Evolutionary conservation across 2,329 filamentous ascomycete genomes (phyloP).

Genomic region (Paecilomyces formosus): DNA sequence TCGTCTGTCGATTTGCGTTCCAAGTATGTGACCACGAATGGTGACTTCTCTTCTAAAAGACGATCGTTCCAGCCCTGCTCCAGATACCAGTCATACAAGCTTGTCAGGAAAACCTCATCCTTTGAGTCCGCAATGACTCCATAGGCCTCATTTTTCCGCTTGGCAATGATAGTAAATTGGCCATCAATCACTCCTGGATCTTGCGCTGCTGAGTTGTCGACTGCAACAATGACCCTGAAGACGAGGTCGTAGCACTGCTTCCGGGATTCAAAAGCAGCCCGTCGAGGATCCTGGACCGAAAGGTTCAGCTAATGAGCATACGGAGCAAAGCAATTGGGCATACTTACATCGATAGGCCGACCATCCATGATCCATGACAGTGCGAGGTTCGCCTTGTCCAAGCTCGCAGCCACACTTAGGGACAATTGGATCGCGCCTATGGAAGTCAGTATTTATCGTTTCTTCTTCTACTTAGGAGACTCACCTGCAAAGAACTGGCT

Average conservation of each 20-base stretch:
- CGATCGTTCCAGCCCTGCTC: slow-evolving; percentile 75
- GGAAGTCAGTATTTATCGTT: slow-evolving; percentile 5
- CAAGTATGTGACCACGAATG: slow-evolving; percentile 80
- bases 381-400: slow-evolving; percentile 79
- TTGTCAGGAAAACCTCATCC: slow-evolving; percentile 92
- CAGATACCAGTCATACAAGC: slow-evolving; percentile 98
- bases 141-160: slow-evolving; percentile 81
- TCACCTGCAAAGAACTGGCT: slow-evolving; percentile 79
- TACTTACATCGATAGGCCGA: slow-evolving; percentile 50
- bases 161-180: slow-evolving; percentile 64
- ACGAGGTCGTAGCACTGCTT: slow-evolving; percentile 81
- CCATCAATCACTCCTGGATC: slow-evolving; percentile 73
- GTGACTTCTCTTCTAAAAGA: slow-evolving; percentile 74
- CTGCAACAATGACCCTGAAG: slow-evolving; percentile 67
- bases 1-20: slow-evolving; percentile 66
- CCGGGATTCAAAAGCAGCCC: slow-evolving; percentile 60
- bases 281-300: slow-evolving; percentile 56
- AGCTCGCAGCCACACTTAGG: slow-evolving; percentile 72
- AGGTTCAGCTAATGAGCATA: slow-evolving; percentile 3
- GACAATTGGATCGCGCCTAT: slow-evolving; percentile 75
- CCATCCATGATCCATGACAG: slow-evolving; percentile 82
- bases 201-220: slow-evolving; percentile 63
- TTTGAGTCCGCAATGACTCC: slow-evolving; percentile 78
- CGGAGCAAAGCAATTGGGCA: background rate
- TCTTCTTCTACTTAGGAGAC: slow-evolving; percentile 12